Base-by-base conservation (phyloP, 2,329 filamentous ascomycete genomes). In the Neophaeococcomyces mojaviensis region DNA sequence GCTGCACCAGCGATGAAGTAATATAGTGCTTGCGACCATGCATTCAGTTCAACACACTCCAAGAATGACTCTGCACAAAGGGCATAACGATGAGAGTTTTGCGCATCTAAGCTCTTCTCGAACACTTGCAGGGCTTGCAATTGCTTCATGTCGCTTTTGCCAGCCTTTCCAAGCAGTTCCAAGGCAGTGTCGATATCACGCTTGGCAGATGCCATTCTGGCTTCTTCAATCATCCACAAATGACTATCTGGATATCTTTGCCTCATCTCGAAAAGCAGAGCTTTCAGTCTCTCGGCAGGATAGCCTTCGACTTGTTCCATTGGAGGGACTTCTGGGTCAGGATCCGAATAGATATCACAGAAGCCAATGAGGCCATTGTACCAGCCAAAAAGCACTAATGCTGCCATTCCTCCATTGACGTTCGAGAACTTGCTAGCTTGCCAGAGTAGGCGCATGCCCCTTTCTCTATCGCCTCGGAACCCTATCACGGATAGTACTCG, bases 321-420 rank as follows among this genome's bases (percentile, higher is more conserved):
- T 1, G 72, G 66, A 16, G 78, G 73, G 1, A 70, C 42, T 30
- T 51, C 51, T 13, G 49, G 44, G 32, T 66, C 64, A 7, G 60
- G 55, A 45, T 70, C 74, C 0, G 86, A 83, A 13, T 94, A 72
- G 46, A 98, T 96, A 61, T 98, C 92, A 51, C 88, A 87, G 55
- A 88, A 84, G 1, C 86, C 86, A 13, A 94, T 75, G 26, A 95
- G 77, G 4, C 84, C 85, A 60, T 95, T 94, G 67, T 96, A 94
- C 64, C 88, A 97, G 1, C 79, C 82, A 13, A 97, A 73, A 0
- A 96, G 70, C 20, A 87, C 77, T 33, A 97, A 73, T 0, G 84
- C 87, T 0, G 89, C 82, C 60, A 97, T 83, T 5, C 86, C 90
- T n/a, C 89, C 90, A 59, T 96, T 94, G 58, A 97, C 78, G 62